Percentiles rank a stretch among this genome's conserved stretches.
These are phyloP conservation scores for Corchorus capsularis DNA, from an alignment of 345 rosid genomes.

Conservation along the genomic window DNA sequence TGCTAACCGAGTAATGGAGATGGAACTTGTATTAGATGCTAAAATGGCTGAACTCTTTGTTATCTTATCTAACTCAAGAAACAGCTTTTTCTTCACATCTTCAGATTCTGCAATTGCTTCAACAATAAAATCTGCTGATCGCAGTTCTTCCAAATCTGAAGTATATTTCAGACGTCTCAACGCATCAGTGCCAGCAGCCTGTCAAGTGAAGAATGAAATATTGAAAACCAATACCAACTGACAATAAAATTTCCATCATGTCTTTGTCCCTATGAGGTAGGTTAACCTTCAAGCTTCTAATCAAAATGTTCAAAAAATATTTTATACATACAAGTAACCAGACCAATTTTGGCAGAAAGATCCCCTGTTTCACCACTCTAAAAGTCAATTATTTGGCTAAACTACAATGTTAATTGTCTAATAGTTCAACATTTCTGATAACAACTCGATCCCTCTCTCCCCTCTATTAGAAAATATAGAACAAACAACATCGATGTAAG, in stretches of 20 bases:
- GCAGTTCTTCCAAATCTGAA: slow-evolving; percentile 58
- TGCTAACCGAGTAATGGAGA: slow-evolving; percentile 87
- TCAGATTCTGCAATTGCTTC: slow-evolving; percentile 95
- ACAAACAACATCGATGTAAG: too few species aligned
- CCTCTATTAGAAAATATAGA: too few species aligned
- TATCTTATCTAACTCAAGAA: slow-evolving; percentile 57
- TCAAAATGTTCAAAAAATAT: too few species aligned
- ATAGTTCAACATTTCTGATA: too few species aligned
- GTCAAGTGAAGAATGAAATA: slow-evolving; percentile 8
- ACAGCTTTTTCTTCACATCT: slow-evolving; percentile 71
- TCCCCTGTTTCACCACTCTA: too few species aligned
- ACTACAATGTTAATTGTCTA: too few species aligned
- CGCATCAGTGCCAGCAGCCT: slow-evolving; percentile 65
- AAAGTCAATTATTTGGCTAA: too few species aligned
- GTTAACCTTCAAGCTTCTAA: too few species aligned
- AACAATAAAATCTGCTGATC: slow-evolving; percentile 59
- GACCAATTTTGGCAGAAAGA: too few species aligned
- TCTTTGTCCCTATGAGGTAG: neutral
- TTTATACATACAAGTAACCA: too few species aligned
- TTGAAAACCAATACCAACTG: neutral
- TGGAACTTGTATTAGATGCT: slow-evolving; percentile 92
- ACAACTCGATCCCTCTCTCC: too few species aligned
- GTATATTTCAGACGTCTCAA: slow-evolving; percentile 60
- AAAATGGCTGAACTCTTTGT: slow-evolving; percentile 66
- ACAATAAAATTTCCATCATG: neutral